Evolutionary conservation across 306 rosid genomes (phyloP).

Genomic region (Herpetospermum pedunculosum): DNA sequence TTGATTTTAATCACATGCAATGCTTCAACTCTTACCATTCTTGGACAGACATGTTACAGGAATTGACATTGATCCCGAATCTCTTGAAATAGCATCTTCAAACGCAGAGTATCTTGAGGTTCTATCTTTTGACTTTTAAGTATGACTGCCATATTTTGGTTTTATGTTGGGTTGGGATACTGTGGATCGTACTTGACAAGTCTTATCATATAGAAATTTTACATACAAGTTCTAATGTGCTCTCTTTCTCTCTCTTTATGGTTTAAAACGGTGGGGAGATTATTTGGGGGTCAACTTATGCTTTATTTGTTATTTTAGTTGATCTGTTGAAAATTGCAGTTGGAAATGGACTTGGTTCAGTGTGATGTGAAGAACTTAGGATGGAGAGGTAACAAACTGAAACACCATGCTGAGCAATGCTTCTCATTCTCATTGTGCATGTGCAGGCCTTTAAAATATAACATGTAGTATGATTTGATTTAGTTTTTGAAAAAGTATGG

Average conservation of each 20-base stretch:
- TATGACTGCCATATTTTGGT: not conserved
- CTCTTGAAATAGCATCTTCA: constrained; percentile 64
- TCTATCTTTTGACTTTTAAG: not conserved
- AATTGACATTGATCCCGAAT: constrained; percentile 80
- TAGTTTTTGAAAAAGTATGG: not conserved
- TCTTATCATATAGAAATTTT: not conserved
- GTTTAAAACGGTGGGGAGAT: not conserved
- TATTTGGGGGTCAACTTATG: constrained; percentile 14
- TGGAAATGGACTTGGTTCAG: constrained; percentile 68
- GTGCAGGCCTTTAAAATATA: not conserved
- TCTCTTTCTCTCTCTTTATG: not conserved
- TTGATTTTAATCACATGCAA: not conserved
- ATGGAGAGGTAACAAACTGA: constrained; percentile 50
- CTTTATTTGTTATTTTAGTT: constrained; percentile 14
- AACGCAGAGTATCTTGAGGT: constrained; percentile 95
- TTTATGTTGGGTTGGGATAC: constrained; percentile 7
- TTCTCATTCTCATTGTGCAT: not conserved
- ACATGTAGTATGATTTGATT: not conserved
- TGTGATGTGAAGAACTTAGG: constrained; percentile 47
- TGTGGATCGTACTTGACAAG: not conserved
- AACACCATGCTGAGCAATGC: not conserved
- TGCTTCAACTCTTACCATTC: constrained; percentile 4
- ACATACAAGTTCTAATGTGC: not conserved
- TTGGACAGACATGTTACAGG: constrained; percentile 75
- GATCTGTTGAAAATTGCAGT: constrained; percentile 41